Base-by-base conservation (phyloP, 1,284 basidiomycete genomes). In the Macrocystidia cucumis region DNA sequence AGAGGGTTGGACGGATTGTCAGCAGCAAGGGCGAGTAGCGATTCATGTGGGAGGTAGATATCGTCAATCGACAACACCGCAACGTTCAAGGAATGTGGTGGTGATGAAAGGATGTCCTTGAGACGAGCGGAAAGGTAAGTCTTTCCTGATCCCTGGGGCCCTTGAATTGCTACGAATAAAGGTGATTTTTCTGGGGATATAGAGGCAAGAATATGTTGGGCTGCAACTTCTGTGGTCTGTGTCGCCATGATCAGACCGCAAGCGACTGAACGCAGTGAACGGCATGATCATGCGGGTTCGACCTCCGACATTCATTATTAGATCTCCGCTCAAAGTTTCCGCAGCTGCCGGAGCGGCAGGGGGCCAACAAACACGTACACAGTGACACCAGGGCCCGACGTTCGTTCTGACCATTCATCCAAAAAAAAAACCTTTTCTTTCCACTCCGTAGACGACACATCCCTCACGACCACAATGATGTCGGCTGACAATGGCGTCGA, bases 141-240 rank as follows among this genome's bases (percentile, higher is more conserved):
- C 64, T 91, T 90, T 23, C 89, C 89, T 41, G 79, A 80, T 11
- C 85, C 85, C 57, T 93, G 91, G 0, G 90, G 88, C 0, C 91
- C 91, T 60, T 93, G 91, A 9, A 93, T 52, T 1, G 79, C 88
- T 6, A 91, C 74, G 41, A 87, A 79, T 12, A 88, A 60, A 3
- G 84, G 81, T 11, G 56, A 53, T 3, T 9, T 41, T 12, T 34
- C 22, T 25, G 41, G 27, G 17, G 45, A 44, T 35, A 60, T 49
- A 22, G 72, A 63, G 5, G 44, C 33, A 14, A 63, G 50, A 38
- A 81, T 60, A 48, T 77, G 72, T n/a, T n/a, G n/a, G 5, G 51
- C 46, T 17, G 54, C 51, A 48, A 75, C 29, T 32, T 41, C 29
- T 11, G 38, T 34, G 23, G 47, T 42, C 47, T 47, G 47, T 27